Evolutionary conservation across 2,329 filamentous ascomycete species (phyloP).

Genomic region (Arthrobotrys entomopaga): DNA sequence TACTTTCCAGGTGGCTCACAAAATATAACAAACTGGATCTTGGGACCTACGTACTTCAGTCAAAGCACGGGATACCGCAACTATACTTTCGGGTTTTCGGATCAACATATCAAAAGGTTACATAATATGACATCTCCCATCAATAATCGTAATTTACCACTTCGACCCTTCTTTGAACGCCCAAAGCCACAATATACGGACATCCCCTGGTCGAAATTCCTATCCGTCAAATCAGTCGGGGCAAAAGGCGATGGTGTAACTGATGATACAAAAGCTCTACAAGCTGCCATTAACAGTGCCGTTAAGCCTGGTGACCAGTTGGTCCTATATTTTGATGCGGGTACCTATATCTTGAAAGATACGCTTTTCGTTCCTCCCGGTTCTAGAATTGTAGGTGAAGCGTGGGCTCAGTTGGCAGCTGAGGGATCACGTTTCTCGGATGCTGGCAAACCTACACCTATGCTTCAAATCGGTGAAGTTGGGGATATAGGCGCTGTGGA

Average conservation of each 20-base stretch:
- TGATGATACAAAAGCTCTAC: constrained; percentile 21
- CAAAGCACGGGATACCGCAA: not conserved
- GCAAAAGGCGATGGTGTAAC: constrained; percentile 31
- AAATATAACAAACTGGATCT: constrained; percentile 4
- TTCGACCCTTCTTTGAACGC: constrained; percentile 64
- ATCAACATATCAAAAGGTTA: not conserved
- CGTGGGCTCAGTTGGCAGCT: constrained; percentile 60
- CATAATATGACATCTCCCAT: not conserved
- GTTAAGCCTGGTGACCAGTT: constrained; percentile 57
- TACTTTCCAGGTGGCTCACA: not conserved
- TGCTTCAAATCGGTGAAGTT: constrained; percentile 72
- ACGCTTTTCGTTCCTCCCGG: constrained; percentile 66
- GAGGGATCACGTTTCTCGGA: constrained; percentile 69
- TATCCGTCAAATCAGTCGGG: constrained; percentile 62
- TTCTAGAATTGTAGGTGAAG: constrained; percentile 62
- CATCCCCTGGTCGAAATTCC: constrained; percentile 62
- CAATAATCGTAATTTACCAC: not conserved
- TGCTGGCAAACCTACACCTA: constrained; percentile 69
- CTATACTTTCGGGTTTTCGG: not conserved
- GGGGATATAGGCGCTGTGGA: constrained; percentile 75
- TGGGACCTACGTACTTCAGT: constrained; percentile 4
- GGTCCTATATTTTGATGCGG: constrained; percentile 70
- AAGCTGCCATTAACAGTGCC: constrained; percentile 58
- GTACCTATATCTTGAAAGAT: constrained; percentile 67
- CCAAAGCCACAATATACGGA: constrained; percentile 69